These are phyloP conservation scores for Eucalyptus tenuipes DNA, from an alignment of 345 rosid genomes.

Conservation along the genomic window DNA sequence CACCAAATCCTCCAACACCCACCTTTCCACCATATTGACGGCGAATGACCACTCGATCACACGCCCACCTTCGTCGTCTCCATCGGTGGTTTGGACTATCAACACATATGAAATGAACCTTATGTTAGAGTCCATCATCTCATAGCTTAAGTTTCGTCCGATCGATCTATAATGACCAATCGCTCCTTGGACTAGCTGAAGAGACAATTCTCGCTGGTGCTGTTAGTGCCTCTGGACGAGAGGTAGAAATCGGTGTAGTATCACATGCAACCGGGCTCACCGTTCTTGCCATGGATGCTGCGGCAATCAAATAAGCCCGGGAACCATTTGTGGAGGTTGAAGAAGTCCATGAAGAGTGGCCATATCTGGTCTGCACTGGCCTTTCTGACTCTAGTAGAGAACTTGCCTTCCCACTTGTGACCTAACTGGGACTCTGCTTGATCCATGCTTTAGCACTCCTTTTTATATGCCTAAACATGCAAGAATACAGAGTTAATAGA, in stretches of 20 bases:
- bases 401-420: constrained; percentile 37
- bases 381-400: constrained; percentile 10
- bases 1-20: constrained; percentile 23
- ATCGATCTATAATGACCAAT: constrained; percentile 23
- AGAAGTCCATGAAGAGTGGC: constrained; percentile 44
- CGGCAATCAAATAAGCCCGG: constrained; percentile 17
- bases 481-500: neutral
- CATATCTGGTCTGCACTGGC: constrained; percentile 34
- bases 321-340: constrained; percentile 36
- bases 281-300: constrained; percentile 37
- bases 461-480: neutral
- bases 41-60: constrained; percentile 39
- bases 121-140: constrained; percentile 41
- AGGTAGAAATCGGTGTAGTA: constrained; percentile 35
- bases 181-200: constrained; percentile 42
- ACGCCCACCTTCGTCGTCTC: constrained; percentile 17
- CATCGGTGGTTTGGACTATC: constrained; percentile 17
- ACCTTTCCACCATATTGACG: constrained; percentile 49
- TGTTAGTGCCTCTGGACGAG: neutral
- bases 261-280: constrained; percentile 47
- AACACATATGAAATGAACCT: constrained; percentile 46
- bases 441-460: too few species aligned
- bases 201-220: neutral
- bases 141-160: constrained; percentile 20
- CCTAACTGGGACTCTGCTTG: neutral